Evolutionary conservation across 1,284 basidiomycete genomes (phyloP).

Genomic region (Vanrija humicola): DNA sequence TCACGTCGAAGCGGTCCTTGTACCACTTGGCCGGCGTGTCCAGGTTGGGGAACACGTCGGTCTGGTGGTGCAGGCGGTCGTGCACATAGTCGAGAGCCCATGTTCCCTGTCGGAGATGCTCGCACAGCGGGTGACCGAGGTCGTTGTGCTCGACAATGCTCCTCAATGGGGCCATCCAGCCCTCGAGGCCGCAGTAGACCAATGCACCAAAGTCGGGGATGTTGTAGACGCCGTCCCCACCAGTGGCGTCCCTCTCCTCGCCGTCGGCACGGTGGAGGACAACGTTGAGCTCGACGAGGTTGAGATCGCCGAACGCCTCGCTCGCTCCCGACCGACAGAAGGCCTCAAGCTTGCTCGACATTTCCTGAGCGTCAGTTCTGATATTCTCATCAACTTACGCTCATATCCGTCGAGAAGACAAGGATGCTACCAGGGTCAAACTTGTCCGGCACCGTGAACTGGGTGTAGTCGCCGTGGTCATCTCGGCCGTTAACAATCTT

Average conservation of each 20-base stretch:
- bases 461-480: conserved; percentile 64
- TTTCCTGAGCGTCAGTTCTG: conserved; percentile 17
- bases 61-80: conserved; percentile 57
- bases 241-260: conserved; percentile 83
- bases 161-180: conserved; percentile 85
- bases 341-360: conserved; percentile 63
- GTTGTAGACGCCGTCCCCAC: conserved; percentile 66
- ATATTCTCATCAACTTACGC: conserved; percentile 34
- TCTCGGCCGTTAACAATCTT: conserved; percentile 54
- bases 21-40: conserved; percentile 72
- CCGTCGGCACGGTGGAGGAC: conserved; percentile 76
- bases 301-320: conserved; percentile 68
- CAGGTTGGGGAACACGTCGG: conserved; percentile 59
- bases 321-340: conserved; percentile 66
- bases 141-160: conserved; percentile 83
- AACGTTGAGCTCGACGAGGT: conserved; percentile 81
- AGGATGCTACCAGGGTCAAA: conserved; percentile 91
- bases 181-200: conserved; percentile 87
- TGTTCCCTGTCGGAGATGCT: conserved; percentile 73
- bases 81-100: conserved; percentile 88
- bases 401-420: conserved; percentile 78
- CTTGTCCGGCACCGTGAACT: conserved; percentile 72
- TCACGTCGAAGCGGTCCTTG: conserved; percentile 71
- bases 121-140: conserved; percentile 83
- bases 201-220: conserved; percentile 69